A percentile compares a stretch with the other conserved stretches of the same genome.
phyloP scores from a whole-genome alignment of 495 filamentous ascomycete genomes.

The Penicillium flavigenum region DNA sequence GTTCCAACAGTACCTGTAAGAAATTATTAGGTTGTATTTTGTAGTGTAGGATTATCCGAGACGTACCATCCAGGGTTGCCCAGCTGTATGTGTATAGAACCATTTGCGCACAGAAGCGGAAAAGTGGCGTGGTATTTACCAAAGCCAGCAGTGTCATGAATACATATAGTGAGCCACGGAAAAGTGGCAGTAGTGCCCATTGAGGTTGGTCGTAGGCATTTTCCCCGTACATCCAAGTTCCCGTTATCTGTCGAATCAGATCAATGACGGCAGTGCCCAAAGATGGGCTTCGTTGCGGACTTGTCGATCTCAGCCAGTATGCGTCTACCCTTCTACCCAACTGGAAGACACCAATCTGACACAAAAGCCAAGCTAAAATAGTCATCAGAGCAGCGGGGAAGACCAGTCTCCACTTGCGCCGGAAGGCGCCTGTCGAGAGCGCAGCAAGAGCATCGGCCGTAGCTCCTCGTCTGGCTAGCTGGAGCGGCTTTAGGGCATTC shows the following conservation, averaged over 20 bases:
- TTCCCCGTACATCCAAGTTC: conserved; percentile 15
- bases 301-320: conserved; percentile 14
- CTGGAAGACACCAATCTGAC: conserved; percentile 15
- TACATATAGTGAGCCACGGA: conserved; percentile 17
- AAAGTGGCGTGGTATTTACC: conserved; percentile 15
- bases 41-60: neutral
- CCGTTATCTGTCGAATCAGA: neutral
- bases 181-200: conserved; percentile 14
- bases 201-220: conserved; percentile 19
- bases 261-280: conserved; percentile 6
- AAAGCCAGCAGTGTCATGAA: conserved; percentile 16
- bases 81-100: conserved; percentile 11
- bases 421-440: conserved; percentile 14
- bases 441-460: conserved; percentile 12
- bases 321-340: conserved; percentile 15
- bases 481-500: conserved; percentile 16
- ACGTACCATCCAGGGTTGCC: conserved; percentile 13
- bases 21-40: neutral
- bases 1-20: conserved; percentile 8
- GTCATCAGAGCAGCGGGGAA: conserved; percentile 12
- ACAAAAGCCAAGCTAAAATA: conserved; percentile 11
- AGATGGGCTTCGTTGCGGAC: conserved; percentile 11
- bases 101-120: conserved; percentile 14
- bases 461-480: conserved; percentile 15
- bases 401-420: conserved; percentile 16